Evolutionary conservation across 495 filamentous ascomycete species (phyloP).

Genomic region (Neurospora sp.): DNA sequence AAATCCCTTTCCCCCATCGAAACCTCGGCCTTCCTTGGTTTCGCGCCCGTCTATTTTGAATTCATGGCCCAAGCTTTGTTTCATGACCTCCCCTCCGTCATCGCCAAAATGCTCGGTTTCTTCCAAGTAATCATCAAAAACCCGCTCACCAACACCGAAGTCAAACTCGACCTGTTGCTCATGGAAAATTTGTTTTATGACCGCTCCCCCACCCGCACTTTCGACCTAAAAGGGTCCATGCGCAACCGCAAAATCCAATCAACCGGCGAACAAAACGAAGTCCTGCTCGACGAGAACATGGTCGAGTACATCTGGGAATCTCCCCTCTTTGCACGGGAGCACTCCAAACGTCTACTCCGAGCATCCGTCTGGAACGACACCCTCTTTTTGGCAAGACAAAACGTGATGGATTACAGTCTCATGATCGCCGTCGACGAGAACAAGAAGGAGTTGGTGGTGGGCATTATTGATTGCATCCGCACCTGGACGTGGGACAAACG

Average conservation of each 20-base stretch:
- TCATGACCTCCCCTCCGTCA: constrained; percentile 90
- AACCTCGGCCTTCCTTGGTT: constrained; percentile 85
- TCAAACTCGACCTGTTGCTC: constrained; percentile 86
- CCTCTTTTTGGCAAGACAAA: constrained; percentile 78
- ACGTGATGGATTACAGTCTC: constrained; percentile 98
- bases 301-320: constrained; percentile 98
- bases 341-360: constrained; percentile 79
- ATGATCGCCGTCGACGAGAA: constrained; percentile 96
- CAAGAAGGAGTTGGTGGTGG: constrained; percentile 82
- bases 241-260: constrained; percentile 91
- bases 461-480: constrained; percentile 96
- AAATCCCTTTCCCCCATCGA: constrained; percentile 77
- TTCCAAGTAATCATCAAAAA: constrained; percentile 97
- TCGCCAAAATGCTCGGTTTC: constrained; percentile 98
- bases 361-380: constrained; percentile 95
- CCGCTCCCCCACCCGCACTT: constrained; percentile 80
- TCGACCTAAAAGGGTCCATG: constrained; percentile 98
- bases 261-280: constrained; percentile 91
- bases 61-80: constrained; percentile 95
- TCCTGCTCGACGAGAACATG: constrained; percentile 97
- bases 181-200: constrained; percentile 99
- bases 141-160: constrained; percentile 79
- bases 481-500: constrained; percentile 99
- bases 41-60: constrained; percentile 93
- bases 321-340: constrained; percentile 85